These are phyloP conservation scores for Bonia amplexicaulis DNA, from an alignment of 176 grass and related monocot genomes.

Conservation along the genomic window DNA sequence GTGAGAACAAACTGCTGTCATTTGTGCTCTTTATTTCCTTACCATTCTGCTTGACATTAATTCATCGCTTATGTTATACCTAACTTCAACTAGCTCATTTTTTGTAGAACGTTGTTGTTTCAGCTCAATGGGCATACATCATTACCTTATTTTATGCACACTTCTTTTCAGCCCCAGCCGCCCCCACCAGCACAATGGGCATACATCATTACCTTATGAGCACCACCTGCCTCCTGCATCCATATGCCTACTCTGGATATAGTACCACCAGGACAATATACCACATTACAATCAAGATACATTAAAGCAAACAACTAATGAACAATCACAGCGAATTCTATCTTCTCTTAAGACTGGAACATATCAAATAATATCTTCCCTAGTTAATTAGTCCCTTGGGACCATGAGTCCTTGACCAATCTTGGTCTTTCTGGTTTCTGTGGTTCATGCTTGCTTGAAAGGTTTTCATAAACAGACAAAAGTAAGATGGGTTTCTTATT, in stretches of 20 bases:
- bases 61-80: background rate
- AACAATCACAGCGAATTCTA: background rate
- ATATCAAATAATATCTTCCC: background rate
- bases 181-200: no score
- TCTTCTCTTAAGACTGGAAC: background rate
- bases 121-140: background rate
- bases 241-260: background rate
- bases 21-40: background rate
- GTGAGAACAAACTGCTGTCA: constrained; percentile 10
- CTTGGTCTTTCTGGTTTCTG: background rate
- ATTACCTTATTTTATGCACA: background rate
- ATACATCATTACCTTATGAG: no score
- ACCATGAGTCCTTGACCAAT: background rate
- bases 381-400: background rate
- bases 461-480: background rate
- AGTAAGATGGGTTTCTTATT: constrained; percentile 13
- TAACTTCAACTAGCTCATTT: background rate
- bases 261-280: background rate
- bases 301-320: background rate
- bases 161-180: background rate
- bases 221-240: background rate
- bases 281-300: background rate
- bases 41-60: constrained; percentile 2
- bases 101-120: constrained; percentile 2
- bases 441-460: background rate